Base-by-base conservation (phyloP, 805 yeast genomes). In the Teunomyces barrocoloradensis region DNA sequence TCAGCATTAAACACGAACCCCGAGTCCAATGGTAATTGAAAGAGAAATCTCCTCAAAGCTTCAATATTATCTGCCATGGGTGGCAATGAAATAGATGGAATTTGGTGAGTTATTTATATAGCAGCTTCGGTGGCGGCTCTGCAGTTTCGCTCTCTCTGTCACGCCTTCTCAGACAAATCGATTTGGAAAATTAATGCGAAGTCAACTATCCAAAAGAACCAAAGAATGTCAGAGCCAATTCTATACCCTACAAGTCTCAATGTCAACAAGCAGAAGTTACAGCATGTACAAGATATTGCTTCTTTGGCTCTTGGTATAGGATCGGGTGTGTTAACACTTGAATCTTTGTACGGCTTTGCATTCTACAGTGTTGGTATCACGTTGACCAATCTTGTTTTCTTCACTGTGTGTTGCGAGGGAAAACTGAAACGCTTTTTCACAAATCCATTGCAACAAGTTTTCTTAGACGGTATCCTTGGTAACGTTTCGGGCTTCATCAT, bases 401-500 rank as follows among this genome's bases (percentile, higher is more conserved):
- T 59, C 46, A 10, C 46, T 13, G 47, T 64, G 6, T 67, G 73
- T 47, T 72, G 77, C 47, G 63, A 63, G 47, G 62, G 67, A 0
- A 45, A 54, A 25, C 60, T 71, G 1, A 21, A 48, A 5, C 42
- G 47, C 43, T 56, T 52, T 43, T 68, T 56, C 53, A 51, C 53
- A 18, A 60, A 49, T 15, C 75, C 77, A 0, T 15, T 62, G 5
- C 57, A 58, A 25, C 72, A 70, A 43, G 55, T 72, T 2, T 66
- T 72, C 35, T 23, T 69, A 10, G 65, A 59, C n/a, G 65, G 71
- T 1, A 40, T 71, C 7, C 50, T 61, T 40, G 56, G 60, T 6
- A 65, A 68, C 45, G 53, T 67, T 4, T 66, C 77, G 0, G 77
- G 76, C 6, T 73, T 54, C 46, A 58, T 73, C 17, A 72, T 73